Percentiles rank a stretch among this genome's conserved stretches.
Conservation (phyloP, 2,329 filamentous ascomycete genomes). For the Colletotrichum graminicola region DNA sequence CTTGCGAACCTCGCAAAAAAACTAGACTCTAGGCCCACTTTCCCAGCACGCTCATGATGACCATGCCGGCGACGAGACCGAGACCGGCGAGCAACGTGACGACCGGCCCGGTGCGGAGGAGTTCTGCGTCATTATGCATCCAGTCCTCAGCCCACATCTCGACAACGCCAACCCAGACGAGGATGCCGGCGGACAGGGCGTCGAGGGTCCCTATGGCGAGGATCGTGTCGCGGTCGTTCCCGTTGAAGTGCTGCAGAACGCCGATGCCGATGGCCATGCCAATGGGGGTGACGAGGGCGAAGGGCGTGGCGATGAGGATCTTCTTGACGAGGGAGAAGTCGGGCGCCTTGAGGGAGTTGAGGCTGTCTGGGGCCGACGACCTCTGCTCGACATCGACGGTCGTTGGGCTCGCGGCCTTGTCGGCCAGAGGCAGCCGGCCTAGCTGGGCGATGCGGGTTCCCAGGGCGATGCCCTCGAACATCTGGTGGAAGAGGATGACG, state of each 20-base stretch:
- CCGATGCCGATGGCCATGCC: conserved; percentile 87
- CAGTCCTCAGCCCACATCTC: conserved; percentile 86
- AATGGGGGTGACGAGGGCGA: conserved; percentile 79
- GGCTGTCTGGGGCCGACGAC: conserved; percentile 27
- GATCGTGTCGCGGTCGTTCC: conserved; percentile 76
- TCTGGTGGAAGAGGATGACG: conserved; percentile 83
- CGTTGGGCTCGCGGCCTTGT: conserved; percentile 20
- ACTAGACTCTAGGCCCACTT: conserved; percentile 73
- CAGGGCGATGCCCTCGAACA: conserved; percentile 82
- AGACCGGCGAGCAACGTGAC: conserved; percentile 64
- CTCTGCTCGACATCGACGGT: conserved; percentile 46
- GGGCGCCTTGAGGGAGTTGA: conserved; percentile 29
- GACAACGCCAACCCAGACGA: conserved; percentile 83
- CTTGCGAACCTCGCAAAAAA: background rate
- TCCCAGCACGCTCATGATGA: conserved; percentile 78
- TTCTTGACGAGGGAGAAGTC: conserved; percentile 62
- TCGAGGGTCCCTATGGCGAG: conserved; percentile 80
- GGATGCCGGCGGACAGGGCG: conserved; percentile 79
- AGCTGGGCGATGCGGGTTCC: conserved; percentile 77
- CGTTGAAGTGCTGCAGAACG: conserved; percentile 78
- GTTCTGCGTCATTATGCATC: conserved; percentile 66
- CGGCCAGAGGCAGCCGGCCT: conserved; percentile 47
- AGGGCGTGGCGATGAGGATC: conserved; percentile 71
- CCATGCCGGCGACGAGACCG: conserved; percentile 71
- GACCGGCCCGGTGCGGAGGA: conserved; percentile 63